These are phyloP conservation scores for Scenedesmus sp. DNA, from an alignment of 163 green algal species.

Conservation along the genomic window DNA sequence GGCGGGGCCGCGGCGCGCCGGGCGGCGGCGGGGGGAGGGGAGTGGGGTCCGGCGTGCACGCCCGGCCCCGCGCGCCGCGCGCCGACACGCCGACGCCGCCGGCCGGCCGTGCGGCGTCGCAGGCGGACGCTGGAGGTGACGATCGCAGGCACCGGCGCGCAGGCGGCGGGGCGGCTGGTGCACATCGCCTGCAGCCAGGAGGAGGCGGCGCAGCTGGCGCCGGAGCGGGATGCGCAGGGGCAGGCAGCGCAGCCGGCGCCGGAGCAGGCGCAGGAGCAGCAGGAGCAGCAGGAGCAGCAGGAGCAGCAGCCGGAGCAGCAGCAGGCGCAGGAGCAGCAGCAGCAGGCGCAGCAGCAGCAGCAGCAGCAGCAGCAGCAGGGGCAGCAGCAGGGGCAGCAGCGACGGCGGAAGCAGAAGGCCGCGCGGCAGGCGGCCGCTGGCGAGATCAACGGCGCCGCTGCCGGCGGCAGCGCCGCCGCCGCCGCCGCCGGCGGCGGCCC, in stretches of 20 bases:
- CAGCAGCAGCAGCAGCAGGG: constrained; percentile 25
- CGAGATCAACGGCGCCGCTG: constrained; percentile 12
- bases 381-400: background rate
- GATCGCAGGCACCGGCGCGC: constrained; percentile 50
- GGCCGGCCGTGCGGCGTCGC: too few relatives aligned
- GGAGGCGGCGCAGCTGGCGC: background rate
- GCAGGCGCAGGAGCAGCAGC: background rate
- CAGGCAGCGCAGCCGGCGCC: background rate
- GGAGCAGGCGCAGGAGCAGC: constrained; percentile 4
- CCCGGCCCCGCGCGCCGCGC: too few relatives aligned
- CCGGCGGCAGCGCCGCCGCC: too few relatives aligned
- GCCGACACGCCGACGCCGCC: too few relatives aligned
- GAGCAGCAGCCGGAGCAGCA: background rate
- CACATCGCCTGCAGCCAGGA: constrained; percentile 26
- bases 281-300: background rate
- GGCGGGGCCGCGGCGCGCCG: too few relatives aligned
- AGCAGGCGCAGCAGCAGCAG: constrained; percentile 10
- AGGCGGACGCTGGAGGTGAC: constrained; percentile 21
- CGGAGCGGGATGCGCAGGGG: too few relatives aligned
- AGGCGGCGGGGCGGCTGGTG: constrained; percentile 44
- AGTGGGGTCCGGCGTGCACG: constrained; percentile 19
- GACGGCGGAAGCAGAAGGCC: background rate
- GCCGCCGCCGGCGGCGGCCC: constrained; percentile 6
- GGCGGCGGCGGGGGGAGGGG: too few relatives aligned
- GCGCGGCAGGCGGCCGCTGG: background rate